phyloP scores from a whole-genome alignment of 768 basidiomycete genomes.

The Russula sp. region DNA sequence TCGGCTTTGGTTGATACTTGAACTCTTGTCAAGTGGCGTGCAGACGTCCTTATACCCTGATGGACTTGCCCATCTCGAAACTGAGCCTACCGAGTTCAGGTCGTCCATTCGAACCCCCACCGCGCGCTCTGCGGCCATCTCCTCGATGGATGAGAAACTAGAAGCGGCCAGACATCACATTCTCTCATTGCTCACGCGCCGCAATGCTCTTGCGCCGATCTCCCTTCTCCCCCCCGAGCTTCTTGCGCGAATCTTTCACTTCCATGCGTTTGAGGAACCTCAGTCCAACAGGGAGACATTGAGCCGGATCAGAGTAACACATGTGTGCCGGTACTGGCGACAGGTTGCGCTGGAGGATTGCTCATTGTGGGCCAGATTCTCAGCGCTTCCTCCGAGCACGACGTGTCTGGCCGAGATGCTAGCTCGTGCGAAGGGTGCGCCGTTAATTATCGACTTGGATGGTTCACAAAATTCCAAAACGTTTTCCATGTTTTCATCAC shows the following conservation, averaged over 20 bases:
- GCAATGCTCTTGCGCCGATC: slow-evolving; percentile 6
- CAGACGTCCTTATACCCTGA: background rate
- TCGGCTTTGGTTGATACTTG: background rate
- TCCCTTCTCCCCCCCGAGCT: slow-evolving; percentile 14
- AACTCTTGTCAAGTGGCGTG: background rate
- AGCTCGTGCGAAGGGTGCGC: background rate
- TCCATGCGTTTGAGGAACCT: background rate
- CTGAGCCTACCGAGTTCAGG: background rate
- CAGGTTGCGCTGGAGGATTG: slow-evolving; percentile 10
- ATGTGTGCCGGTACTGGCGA: slow-evolving; percentile 21
- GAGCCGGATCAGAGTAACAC: slow-evolving; percentile 14
- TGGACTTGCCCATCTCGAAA: background rate
- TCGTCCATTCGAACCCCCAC: background rate
- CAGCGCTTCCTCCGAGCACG: background rate
- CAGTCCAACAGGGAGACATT: background rate
- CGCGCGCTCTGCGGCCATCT: background rate
- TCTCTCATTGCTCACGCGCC: background rate
- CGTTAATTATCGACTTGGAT: background rate
- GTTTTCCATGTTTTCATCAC: background rate
- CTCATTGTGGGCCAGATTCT: slow-evolving; percentile 6
- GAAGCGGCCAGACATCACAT: background rate
- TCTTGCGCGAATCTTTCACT: slow-evolving; percentile 11
- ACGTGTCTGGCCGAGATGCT: slow-evolving; percentile 7
- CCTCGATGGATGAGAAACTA: background rate
- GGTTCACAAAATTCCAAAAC: background rate